phyloP scores from a whole-genome alignment of 2,329 filamentous ascomycete genomes.

The Aspergillus hortae region DNA sequence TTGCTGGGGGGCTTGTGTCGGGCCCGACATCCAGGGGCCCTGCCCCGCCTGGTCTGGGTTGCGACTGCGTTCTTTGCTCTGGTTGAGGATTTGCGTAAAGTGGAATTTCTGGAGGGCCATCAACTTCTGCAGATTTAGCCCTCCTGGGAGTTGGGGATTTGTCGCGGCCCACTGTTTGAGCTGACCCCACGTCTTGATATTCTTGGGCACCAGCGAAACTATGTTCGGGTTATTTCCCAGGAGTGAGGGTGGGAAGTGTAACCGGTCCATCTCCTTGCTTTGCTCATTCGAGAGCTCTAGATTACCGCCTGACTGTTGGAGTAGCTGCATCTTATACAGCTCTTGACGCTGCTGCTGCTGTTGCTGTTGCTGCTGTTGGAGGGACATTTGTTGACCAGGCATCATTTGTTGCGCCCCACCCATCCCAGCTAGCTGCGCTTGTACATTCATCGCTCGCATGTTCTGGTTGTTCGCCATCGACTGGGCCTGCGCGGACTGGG shows the following conservation, averaged over 20 bases:
- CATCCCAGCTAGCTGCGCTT: constrained; percentile 32
- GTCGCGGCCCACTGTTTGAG: constrained; percentile 52
- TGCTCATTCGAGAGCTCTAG: constrained; percentile 41
- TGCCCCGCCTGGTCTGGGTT: constrained; percentile 23
- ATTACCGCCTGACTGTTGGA: constrained; percentile 30
- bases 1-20: constrained; percentile 23
- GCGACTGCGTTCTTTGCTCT: constrained; percentile 23
- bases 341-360: constrained; percentile 27
- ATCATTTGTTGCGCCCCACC: constrained; percentile 30
- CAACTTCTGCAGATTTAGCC: constrained; percentile 40
- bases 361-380: constrained; percentile 28
- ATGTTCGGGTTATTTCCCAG: constrained; percentile 30
- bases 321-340: constrained; percentile 27
- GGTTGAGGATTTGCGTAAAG: constrained; percentile 37
- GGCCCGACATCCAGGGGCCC: constrained; percentile 17
- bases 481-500: constrained; percentile 31
- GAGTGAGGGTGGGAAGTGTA: constrained; percentile 36
- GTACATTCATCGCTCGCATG: constrained; percentile 33
- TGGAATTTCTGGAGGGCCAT: constrained; percentile 42
- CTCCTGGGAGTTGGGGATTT: constrained; percentile 44
- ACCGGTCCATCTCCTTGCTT: constrained; percentile 41
- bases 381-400: constrained; percentile 27
- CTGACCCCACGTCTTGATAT: constrained; percentile 55
- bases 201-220: constrained; percentile 42
- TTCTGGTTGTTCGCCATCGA: constrained; percentile 30